Evolutionary conservation across 371 early-diverging fungal species (phyloP), one percentile per base, ranked within the genome.

Genomic region (Apophysomyces trapeziformis): DNA sequence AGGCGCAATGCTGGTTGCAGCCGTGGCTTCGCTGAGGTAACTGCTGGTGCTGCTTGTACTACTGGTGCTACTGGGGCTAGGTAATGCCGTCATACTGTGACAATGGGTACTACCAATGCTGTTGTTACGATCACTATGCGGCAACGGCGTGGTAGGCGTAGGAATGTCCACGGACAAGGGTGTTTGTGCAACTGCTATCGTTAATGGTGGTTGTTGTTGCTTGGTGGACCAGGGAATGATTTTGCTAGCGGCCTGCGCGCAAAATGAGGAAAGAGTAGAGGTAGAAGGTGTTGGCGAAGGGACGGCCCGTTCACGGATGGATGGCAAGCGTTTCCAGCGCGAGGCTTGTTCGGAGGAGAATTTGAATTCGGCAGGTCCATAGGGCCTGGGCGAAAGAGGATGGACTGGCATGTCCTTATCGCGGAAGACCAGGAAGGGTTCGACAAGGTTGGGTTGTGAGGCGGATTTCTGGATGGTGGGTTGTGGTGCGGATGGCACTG

Each of bases 161-260:
- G 54, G 9, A 21, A 50, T n/a, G 11, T 50, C 21, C 54, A 50
- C 21, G 21, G 21, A 32, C 21, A 50, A 2, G 11, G 41, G 5
- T 11, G 11, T 50, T 9, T 9, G n/a, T 7, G 54, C 21, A 11
- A 21, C 5, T 0, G 58, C 43, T 39, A 26, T 58, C 32, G 58
- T 57, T 35, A 45, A 45, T 14, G 21, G 62, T 13, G 45, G 54
- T n/a, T 32, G 68, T 14, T 35, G 38, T 38, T 60, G 60, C n/a
- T 41, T 60, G 68, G 46, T 39, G 5, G 67, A n/a, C 66, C 66
- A 66, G 13, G 70, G 66, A 54, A 70, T 63, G 38, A 62, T 69
- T 58, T 60, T 65, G 58, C 60, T 58, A 26, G 63, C 62, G 14
- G 70, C 70, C 14, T 66, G 65, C 14, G 46, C 66, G 54, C 65